phyloP scores from a whole-genome alignment of 768 basidiomycete genomes.

The Mycena vitilis region DNA sequence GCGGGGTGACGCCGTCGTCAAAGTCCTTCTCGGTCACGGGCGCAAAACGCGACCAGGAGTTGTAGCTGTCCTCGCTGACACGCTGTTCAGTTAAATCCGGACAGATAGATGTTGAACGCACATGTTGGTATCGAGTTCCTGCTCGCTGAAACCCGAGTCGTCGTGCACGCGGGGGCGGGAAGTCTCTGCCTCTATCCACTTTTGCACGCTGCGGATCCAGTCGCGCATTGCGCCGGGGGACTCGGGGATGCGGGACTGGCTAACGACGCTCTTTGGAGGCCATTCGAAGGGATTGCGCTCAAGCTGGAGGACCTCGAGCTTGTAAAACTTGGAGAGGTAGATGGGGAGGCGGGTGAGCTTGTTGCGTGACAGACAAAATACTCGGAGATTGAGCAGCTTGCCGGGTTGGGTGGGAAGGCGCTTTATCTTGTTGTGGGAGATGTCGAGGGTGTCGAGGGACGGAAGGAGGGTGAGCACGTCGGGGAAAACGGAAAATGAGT shows the following conservation, averaged over 20 bases:
- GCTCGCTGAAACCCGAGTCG: constrained; percentile 63
- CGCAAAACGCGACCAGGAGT: constrained; percentile 57
- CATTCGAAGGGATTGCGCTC: constrained; percentile 96
- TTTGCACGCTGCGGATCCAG: constrained; percentile 79
- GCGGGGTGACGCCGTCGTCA: constrained; percentile 56
- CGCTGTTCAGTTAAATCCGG: constrained; percentile 25
- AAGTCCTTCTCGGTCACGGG: constrained; percentile 46
- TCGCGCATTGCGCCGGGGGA: constrained; percentile 68
- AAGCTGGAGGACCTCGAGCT: constrained; percentile 83
- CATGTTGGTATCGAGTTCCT: constrained; percentile 56
- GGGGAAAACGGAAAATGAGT: constrained; percentile 85
- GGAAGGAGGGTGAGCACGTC: constrained; percentile 73
- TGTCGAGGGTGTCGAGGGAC: constrained; percentile 90
- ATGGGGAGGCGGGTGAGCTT: constrained; percentile 81
- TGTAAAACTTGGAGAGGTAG: constrained; percentile 79
- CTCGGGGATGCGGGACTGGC: constrained; percentile 52
- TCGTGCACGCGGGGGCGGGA: constrained; percentile 51
- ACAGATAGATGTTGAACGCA: constrained; percentile 38
- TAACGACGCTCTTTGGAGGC: constrained; percentile 77
- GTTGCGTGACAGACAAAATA: constrained; percentile 90
- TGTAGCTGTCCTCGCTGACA: constrained; percentile 52
- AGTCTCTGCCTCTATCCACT: constrained; percentile 76
- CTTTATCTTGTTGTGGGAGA: constrained; percentile 92
- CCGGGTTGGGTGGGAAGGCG: constrained; percentile 85
- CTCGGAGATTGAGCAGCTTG: constrained; percentile 78